A percentile compares a stretch with the other conserved stretches of the same genome.
These are phyloP conservation scores for Fusarium chuoi DNA, from an alignment of 2,329 filamentous ascomycete species.

Conservation along the genomic window DNA sequence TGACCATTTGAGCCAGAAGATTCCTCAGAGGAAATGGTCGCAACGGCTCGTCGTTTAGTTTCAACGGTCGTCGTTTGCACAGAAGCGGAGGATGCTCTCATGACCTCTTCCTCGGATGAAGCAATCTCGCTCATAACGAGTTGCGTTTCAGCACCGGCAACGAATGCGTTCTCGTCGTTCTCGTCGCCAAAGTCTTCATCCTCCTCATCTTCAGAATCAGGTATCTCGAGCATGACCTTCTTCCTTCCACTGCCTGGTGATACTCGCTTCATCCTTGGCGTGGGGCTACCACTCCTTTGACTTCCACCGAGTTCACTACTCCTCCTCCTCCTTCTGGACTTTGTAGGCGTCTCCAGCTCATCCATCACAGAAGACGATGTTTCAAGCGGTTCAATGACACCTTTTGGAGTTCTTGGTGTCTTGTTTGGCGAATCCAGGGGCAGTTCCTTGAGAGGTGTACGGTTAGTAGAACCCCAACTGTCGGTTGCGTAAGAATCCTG, in stretches of 20 bases:
- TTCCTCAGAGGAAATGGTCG: constrained; percentile 19
- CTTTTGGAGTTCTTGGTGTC: constrained; percentile 22
- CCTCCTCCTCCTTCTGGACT: constrained; percentile 25
- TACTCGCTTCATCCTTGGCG: constrained; percentile 36
- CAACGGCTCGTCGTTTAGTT: background rate
- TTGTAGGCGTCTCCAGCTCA: constrained; percentile 41
- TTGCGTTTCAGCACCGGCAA: constrained; percentile 50
- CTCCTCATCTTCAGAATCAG: constrained; percentile 61
- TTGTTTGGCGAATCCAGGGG: constrained; percentile 24
- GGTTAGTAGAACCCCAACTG: constrained; percentile 44
- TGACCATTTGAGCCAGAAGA: constrained; percentile 21
- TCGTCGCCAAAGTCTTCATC: constrained; percentile 43
- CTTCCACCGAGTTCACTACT: constrained; percentile 38
- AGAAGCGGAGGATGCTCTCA: constrained; percentile 16
- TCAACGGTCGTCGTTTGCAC: background rate
- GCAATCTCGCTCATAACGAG: constrained; percentile 48
- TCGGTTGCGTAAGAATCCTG: constrained; percentile 58
- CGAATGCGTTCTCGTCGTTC: constrained; percentile 35
- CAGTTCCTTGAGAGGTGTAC: constrained; percentile 36
- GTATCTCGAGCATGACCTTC: constrained; percentile 53
- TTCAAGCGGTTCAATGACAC: constrained; percentile 22
- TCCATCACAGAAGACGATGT: constrained; percentile 38
- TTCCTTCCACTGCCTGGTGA: constrained; percentile 33
- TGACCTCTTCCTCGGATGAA: constrained; percentile 39
- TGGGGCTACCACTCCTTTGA: constrained; percentile 25